Percentiles rank a stretch among this genome's conserved stretches.
These are phyloP conservation scores for Podaxis sp. DNA, from an alignment of 768 basidiomycete genomes.

Conservation along the genomic window DNA sequence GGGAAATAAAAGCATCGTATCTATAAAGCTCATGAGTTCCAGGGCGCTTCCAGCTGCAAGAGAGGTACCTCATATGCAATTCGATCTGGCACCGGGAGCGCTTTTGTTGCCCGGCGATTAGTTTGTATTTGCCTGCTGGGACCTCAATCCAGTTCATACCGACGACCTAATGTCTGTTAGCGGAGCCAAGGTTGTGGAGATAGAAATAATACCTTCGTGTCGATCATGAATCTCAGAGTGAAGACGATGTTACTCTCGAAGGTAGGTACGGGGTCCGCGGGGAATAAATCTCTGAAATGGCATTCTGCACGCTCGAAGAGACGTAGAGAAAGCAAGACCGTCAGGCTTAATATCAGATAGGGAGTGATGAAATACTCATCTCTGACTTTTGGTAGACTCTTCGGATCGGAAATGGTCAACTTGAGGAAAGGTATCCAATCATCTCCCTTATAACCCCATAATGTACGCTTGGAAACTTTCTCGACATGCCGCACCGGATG, in stretches of 20 bases:
- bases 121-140: conserved; percentile 75
- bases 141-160: conserved; percentile 99
- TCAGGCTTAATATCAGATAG: conserved; percentile 16
- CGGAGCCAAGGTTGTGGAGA: not conserved
- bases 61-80: conserved; percentile 64
- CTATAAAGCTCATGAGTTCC: conserved; percentile 35
- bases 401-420: conserved; percentile 72
- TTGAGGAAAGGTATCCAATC: conserved; percentile 81
- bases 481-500: conserved; percentile 45
- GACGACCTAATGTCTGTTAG: conserved; percentile 58
- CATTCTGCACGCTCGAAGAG: conserved; percentile 77
- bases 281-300: conserved; percentile 59
- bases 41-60: not conserved
- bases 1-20: conserved; percentile 84
- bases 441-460: conserved; percentile 92
- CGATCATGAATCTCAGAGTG: conserved; percentile 95
- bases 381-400: conserved; percentile 82
- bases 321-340: conserved; percentile 37
- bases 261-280: conserved; percentile 53
- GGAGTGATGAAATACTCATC: conserved; percentile 56
- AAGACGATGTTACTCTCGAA: conserved; percentile 96
- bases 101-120: conserved; percentile 56
- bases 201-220: conserved; percentile 65
- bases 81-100: conserved; percentile 90
- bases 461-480: conserved; percentile 62